Base-by-base conservation (phyloP, 495 filamentous ascomycete species). In the Sordaria brevicollis region DNA sequence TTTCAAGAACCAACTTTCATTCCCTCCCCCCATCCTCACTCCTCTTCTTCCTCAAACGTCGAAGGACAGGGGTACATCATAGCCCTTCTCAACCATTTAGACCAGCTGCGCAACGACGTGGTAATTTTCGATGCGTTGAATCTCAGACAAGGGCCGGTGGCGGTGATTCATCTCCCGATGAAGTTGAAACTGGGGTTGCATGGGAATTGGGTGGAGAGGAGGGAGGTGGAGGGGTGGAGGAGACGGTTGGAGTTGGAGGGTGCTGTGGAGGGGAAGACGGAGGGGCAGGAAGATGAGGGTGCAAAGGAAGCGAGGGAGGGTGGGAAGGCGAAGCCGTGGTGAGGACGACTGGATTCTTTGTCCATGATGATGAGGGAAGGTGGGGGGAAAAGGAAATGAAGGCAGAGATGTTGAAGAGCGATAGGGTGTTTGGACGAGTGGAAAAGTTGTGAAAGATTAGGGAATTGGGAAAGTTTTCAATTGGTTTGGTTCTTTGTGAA, bases 1-100 rank as follows among this genome's bases (percentile, higher is more conserved):
- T 85, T 87, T 72, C 86, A 89, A 70, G 86, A 88, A 70, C 86
- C 87, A 0, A 82, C 85, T 0, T 88, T 88, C 70, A 84, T 88
- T 35, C 86, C 86, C 0, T 78, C 77, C 68, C 38, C 37, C 0
- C 37, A 17, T n/a, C n/a, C n/a, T n/a, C n/a, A n/a, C n/a, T n/a
- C n/a, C 37, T 38, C 36, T 38, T 17, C 37, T 15, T 71, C 75
- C 0, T 81, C 79, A 6, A 77, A 75, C 0, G 73, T 67, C 4
- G 86, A 88, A 70, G 87, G 85, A 3, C 85, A 88, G 71, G 86
- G 87, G 1, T 88, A 86, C 68, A 71, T 89, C 11, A 80, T 86
- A 13, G 83, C 81, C 17, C 78, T 89, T 36, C 77, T 87, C 38
- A 89, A 88, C 70, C 84, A 85, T 71, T 79, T 85, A 17, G 83